Conservation (phyloP, 805 yeast genomes). For the Candida sanyiensis region DNA sequence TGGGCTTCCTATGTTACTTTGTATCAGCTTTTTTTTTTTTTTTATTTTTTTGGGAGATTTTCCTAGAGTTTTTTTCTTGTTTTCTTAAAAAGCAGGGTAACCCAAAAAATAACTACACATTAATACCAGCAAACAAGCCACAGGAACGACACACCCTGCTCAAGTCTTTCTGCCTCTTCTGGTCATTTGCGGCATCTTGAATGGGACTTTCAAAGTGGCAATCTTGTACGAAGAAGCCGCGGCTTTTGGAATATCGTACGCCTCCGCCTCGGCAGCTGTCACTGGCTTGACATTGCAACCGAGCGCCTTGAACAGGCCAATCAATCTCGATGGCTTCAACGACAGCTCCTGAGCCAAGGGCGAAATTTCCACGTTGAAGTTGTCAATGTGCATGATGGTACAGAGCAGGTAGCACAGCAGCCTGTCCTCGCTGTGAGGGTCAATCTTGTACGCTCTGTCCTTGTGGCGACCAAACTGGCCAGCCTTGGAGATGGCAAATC, state of each 20-base stretch:
- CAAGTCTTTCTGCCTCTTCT: slow-evolving; percentile 48
- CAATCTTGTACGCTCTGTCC: slow-evolving; percentile 71
- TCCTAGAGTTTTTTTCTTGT: no score
- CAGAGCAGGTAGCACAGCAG: slow-evolving; percentile 74
- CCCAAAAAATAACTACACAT: no score
- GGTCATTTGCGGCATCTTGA: slow-evolving; percentile 78
- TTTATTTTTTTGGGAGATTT: no score
- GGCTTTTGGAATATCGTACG: slow-evolving; percentile 58
- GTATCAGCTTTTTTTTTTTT: no score
- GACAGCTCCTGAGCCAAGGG: slow-evolving; percentile 84
- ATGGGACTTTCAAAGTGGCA: slow-evolving; percentile 83
- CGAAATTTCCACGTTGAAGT: slow-evolving; percentile 65
- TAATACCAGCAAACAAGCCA: no score
- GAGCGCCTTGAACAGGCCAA: slow-evolving; percentile 64
- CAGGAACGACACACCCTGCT: background rate
- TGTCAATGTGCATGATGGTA: slow-evolving; percentile 67
- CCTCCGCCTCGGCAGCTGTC: slow-evolving; percentile 69
- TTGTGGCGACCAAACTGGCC: slow-evolving; percentile 68
- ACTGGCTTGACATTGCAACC: slow-evolving; percentile 78
- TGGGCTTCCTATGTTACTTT: no score
- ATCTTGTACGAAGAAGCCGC: slow-evolving; percentile 63
- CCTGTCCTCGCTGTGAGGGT: slow-evolving; percentile 85
- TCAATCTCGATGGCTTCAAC: slow-evolving; percentile 68
- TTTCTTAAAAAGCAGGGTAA: no score
- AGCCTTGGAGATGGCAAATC: slow-evolving; percentile 64